These are phyloP conservation scores for Fusarium nodosum DNA, from an alignment of 2,329 filamentous ascomycete genomes.

Conservation along the genomic window DNA sequence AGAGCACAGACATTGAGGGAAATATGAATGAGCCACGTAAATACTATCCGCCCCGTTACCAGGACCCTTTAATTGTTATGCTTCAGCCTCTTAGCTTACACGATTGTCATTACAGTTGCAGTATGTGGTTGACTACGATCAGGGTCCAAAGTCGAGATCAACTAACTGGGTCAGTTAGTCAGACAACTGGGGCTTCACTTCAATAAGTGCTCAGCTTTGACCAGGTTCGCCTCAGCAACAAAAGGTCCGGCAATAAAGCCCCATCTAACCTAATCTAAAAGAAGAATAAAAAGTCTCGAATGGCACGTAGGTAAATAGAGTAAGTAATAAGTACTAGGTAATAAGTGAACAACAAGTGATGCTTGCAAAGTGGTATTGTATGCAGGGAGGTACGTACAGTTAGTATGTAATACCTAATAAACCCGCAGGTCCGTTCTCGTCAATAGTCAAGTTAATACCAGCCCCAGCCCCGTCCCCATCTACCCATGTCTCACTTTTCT, in stretches of 20 bases:
- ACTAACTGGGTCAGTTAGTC: neutral
- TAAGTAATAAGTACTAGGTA: neutral
- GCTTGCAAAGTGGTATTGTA: neutral
- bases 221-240: slow-evolving; percentile 9
- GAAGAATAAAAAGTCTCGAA: slow-evolving; percentile 2
- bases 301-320: neutral
- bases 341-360: neutral
- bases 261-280: neutral
- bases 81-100: slow-evolving; percentile 40
- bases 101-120: slow-evolving; percentile 22
- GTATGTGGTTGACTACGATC: slow-evolving; percentile 12
- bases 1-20: slow-evolving; percentile 20
- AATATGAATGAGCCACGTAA: neutral
- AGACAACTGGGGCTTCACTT: slow-evolving; percentile 19
- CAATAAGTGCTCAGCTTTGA: slow-evolving; percentile 13
- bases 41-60: slow-evolving; percentile 12
- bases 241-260: neutral
- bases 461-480: neutral
- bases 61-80: slow-evolving; percentile 16
- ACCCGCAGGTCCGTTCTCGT: neutral
- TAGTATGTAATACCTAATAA: slow-evolving; percentile 3
- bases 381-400: neutral
- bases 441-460: neutral
- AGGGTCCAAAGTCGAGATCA: slow-evolving; percentile 13
- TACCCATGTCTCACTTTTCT: slow-evolving; percentile 9